Percentiles rank a stretch among this genome's conserved stretches.
phyloP scores from a whole-genome alignment of 108 stramenopile genomes.

The Mayamaea pseudoterrestris region DNA sequence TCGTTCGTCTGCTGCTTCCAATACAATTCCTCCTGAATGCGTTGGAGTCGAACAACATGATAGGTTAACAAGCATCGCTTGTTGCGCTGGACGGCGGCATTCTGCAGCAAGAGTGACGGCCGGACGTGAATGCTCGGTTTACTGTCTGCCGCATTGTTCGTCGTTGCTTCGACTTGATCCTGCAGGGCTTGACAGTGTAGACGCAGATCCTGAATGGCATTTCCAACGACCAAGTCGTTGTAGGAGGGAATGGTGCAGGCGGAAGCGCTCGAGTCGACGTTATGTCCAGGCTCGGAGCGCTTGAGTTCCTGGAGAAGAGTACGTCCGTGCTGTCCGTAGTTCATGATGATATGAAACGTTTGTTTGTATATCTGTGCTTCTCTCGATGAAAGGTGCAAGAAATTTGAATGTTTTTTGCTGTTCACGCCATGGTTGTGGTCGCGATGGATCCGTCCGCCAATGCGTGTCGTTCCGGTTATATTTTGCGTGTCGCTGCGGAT shows the following conservation, averaged over 20 bases:
- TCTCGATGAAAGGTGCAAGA: no score
- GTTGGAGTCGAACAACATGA: constrained; percentile 61
- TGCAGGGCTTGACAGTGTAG: constrained; percentile 42
- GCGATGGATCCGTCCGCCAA: no score
- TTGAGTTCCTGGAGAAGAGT: constrained; percentile 86
- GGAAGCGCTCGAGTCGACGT: neutral
- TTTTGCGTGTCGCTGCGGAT: no score
- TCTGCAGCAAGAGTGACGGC: constrained; percentile 73
- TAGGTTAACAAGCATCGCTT: constrained; percentile 92
- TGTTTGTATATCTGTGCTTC: no score
- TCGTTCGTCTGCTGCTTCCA: neutral
- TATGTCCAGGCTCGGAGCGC: constrained; percentile 55
- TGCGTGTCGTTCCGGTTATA: no score
- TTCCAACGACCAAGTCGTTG: constrained; percentile 69
- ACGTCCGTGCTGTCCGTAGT: constrained; percentile 16
- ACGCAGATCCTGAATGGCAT: constrained; percentile 43
- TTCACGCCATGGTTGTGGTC: no score
- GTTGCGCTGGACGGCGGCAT: constrained; percentile 77
- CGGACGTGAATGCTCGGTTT: constrained; percentile 27
- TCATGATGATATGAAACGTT: neutral
- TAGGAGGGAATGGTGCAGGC: constrained; percentile 59
- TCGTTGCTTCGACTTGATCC: constrained; percentile 20
- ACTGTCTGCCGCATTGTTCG: no score
- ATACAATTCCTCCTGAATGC: constrained; percentile 16
- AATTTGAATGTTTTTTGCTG: no score